Percentiles rank a stretch among this genome's conserved stretches.
Evolutionary conservation across 169 alveolate species (phyloP).

Genomic region (Eimeria acervulina): DNA sequence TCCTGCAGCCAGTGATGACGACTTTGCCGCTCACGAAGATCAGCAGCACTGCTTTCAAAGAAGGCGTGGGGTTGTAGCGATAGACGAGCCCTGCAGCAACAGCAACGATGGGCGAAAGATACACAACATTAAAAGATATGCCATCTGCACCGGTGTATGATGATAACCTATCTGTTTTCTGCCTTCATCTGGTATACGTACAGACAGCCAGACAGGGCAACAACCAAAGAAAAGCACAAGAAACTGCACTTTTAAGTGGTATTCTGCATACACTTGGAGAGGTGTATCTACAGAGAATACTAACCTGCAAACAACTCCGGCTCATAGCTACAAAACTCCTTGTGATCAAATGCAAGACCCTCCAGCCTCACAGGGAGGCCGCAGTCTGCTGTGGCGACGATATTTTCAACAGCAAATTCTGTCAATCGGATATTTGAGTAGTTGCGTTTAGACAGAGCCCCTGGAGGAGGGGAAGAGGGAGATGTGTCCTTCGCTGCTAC

Average conservation of each 20-base stretch:
- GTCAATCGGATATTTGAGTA: slow-evolving; percentile 91
- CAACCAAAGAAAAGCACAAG: too few species aligned
- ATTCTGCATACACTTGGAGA: neutral
- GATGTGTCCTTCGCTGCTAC: neutral
- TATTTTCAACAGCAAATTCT: slow-evolving; percentile 97
- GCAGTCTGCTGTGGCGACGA: slow-evolving; percentile 98
- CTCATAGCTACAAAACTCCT: slow-evolving; percentile 96
- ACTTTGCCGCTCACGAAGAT: slow-evolving; percentile 99
- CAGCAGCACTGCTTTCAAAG: slow-evolving; percentile 96
- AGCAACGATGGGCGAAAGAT: too few species aligned
- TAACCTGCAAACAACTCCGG: slow-evolving; percentile 99
- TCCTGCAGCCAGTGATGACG: slow-evolving; percentile 98
- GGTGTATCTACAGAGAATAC: neutral
- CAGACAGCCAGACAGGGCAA: too few species aligned
- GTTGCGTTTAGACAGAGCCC: neutral
- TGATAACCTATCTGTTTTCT: neutral
- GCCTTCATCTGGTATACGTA: neutral
- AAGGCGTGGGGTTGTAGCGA: slow-evolving; percentile 82
- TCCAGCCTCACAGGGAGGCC: slow-evolving; percentile 98
- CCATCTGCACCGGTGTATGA: too few species aligned
- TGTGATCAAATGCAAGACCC: slow-evolving; percentile 96
- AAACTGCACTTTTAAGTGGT: too few species aligned
- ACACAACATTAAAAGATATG: neutral
- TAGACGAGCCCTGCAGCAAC: slow-evolving; percentile 86
- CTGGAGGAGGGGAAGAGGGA: neutral